These are phyloP conservation scores for Euryodendron excelsum DNA, from an alignment of 148 eudicot species.

Conservation along the genomic window DNA sequence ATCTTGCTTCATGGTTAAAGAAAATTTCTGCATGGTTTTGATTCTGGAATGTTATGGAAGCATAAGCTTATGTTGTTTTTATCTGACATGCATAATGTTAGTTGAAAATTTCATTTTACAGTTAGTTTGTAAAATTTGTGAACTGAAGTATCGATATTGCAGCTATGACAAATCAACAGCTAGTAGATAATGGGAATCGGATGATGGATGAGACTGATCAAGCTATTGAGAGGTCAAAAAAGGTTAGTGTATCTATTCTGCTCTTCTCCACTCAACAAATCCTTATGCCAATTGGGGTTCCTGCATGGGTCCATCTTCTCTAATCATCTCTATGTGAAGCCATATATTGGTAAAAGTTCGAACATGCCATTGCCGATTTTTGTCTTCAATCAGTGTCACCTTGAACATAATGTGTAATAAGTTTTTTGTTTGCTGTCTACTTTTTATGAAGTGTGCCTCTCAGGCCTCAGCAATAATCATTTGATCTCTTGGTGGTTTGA, in stretches of 20 bases:
- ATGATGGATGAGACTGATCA: slow-evolving; percentile 97
- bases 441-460: too few species aligned
- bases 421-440: too few species aligned
- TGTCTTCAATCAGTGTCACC: too few species aligned
- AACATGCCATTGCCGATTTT: background rate
- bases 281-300: background rate
- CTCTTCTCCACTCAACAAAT: background rate
- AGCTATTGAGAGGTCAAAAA: slow-evolving; percentile 82
- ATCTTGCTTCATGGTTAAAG: background rate
- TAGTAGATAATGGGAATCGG: slow-evolving; percentile 67
- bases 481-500: too few species aligned
- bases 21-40: background rate
- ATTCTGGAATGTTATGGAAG: background rate
- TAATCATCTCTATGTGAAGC: background rate
- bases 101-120: background rate
- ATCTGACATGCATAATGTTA: background rate
- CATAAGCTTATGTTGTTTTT: background rate
- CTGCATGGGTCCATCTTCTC: background rate
- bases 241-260: slow-evolving; percentile 41
- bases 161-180: slow-evolving; percentile 91
- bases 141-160: slow-evolving; percentile 23
- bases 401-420: too few species aligned
- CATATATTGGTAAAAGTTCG: background rate
- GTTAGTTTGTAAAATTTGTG: background rate
- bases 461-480: too few species aligned